phyloP scores from a whole-genome alignment of 495 filamentous ascomycete species.

The Aspergillus campestris region DNA sequence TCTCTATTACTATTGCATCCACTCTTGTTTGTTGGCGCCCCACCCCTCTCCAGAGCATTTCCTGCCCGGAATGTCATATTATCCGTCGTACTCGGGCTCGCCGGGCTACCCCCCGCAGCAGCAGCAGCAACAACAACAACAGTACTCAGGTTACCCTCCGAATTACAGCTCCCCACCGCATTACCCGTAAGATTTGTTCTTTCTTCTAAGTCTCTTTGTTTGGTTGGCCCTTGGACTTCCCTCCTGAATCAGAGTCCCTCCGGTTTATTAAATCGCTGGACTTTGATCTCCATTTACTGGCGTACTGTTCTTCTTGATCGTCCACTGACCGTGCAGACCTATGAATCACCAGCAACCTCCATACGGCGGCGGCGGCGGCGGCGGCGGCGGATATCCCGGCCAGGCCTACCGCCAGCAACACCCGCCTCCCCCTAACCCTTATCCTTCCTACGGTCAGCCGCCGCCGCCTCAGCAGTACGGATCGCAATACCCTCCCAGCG shows the following conservation, averaged over 20 bases:
- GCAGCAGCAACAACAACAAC: slow-evolving; percentile 20
- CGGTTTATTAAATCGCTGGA: neutral
- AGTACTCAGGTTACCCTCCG: slow-evolving; percentile 31
- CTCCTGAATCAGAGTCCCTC: neutral
- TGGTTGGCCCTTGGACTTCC: neutral
- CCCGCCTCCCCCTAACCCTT: slow-evolving; percentile 32
- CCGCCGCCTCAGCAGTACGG: slow-evolving; percentile 31
- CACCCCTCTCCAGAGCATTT: too few relatives aligned
- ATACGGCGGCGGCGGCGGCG: slow-evolving; percentile 30
- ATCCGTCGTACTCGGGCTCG: slow-evolving; percentile 37
- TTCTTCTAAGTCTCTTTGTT: neutral
- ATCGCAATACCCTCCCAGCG: slow-evolving; percentile 33
- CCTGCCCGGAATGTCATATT: slow-evolving; percentile 40
- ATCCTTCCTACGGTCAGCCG: slow-evolving; percentile 35
- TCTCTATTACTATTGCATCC: too few relatives aligned
- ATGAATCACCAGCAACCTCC: slow-evolving; percentile 29
- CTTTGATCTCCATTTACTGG: too few relatives aligned
- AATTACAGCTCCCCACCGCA: slow-evolving; percentile 27
- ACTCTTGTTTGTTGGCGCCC: too few relatives aligned
- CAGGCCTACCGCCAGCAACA: slow-evolving; percentile 38
- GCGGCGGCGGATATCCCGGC: slow-evolving; percentile 40
- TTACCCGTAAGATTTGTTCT: slow-evolving; percentile 20
- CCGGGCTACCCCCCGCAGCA: slow-evolving; percentile 45
- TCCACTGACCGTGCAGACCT: slow-evolving; percentile 12
- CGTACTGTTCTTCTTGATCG: neutral